Evolutionary conservation across 129 eudicot species (phyloP).

Genomic region (Arctium lappa): DNA sequence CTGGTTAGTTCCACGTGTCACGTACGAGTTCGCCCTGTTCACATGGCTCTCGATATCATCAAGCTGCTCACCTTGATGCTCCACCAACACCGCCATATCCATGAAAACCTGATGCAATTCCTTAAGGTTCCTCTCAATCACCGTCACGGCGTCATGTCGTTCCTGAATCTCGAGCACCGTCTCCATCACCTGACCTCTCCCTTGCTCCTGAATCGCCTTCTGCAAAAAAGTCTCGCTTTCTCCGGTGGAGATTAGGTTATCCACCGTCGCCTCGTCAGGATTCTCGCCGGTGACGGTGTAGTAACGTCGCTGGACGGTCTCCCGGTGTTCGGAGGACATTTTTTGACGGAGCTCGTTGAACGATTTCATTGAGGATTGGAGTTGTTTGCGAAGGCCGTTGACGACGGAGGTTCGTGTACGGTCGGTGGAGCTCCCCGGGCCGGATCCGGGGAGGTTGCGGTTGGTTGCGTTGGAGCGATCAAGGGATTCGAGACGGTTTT

Average conservation of each 20-base stretch:
- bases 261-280: slow-evolving; percentile 53
- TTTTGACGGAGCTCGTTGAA: slow-evolving; percentile 46
- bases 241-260: slow-evolving; percentile 45
- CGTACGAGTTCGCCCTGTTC: slow-evolving; percentile 53
- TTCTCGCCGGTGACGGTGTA: slow-evolving; percentile 70
- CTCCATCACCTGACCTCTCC: slow-evolving; percentile 60
- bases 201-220: slow-evolving; percentile 71
- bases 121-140: slow-evolving; percentile 52
- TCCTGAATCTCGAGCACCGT: slow-evolving; percentile 69
- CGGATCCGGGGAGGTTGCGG: slow-evolving; percentile 60
- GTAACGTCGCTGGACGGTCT: slow-evolving; percentile 63
- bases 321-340: slow-evolving; percentile 60
- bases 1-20: slow-evolving; percentile 42
- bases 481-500: slow-evolving; percentile 51
- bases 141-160: slow-evolving; percentile 65
- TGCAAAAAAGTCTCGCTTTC: slow-evolving; percentile 46
- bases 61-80: slow-evolving; percentile 50
- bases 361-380: slow-evolving; percentile 34
- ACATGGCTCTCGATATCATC: slow-evolving; percentile 54
- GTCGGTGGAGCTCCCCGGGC: slow-evolving; percentile 76
- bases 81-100: slow-evolving; percentile 71
- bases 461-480: slow-evolving; percentile 56
- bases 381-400: slow-evolving; percentile 49
- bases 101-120: slow-evolving; percentile 69
- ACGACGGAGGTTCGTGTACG: slow-evolving; percentile 70